Base-by-base conservation (phyloP, 352 stramenopile species). In the Pythium coloratum region DNA sequence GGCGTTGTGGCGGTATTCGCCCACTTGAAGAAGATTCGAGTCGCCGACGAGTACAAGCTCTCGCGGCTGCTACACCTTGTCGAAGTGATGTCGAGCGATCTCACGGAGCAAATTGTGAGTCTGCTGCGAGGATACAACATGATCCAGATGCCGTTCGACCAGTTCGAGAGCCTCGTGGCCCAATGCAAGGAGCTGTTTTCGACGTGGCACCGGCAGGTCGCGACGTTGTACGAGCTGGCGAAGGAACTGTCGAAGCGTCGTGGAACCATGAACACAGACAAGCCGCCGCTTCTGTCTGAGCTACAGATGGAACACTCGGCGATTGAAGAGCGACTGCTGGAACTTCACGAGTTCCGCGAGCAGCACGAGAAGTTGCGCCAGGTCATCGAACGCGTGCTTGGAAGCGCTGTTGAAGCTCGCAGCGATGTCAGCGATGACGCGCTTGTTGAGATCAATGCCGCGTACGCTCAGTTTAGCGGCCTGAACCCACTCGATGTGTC, bases 11-110 rank as follows among this genome's bases (percentile, higher is more conserved):
- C 87, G 20, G 84, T 97, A 24, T 97, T 97, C 55, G 86, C 78
- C 4, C 91, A 97, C 56, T 64, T 97, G 38, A 97, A 97, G 73
- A 96, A 97, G 66, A 94, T 97, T 65, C 88, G 89, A 30, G 83
- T 92, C 24, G 85, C 88, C 5, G 88, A 96, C 59, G 89, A 94
- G 55, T 97, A 97, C 76, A 94, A 95, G 62, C 67, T 95, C 5
- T 78, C 81, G 20, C 84, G 89, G 1, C 72, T 95, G 32, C 51
- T 95, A 40, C 84, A 89, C 64, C 69, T 96, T 24, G 81, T 96
- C 44, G 89, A 95, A 65, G 81, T 95, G 34, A 91, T 96, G 71
- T 95, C 87, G 33, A 94, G 86, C 59, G 89, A 96, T 70, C 66
- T 96, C 36, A 85, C 82, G 12, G 81, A 94, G 54, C 89, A 96